phyloP scores from a whole-genome alignment of 2,329 filamentous ascomycete genomes.

The Clathrospora elynae region DNA sequence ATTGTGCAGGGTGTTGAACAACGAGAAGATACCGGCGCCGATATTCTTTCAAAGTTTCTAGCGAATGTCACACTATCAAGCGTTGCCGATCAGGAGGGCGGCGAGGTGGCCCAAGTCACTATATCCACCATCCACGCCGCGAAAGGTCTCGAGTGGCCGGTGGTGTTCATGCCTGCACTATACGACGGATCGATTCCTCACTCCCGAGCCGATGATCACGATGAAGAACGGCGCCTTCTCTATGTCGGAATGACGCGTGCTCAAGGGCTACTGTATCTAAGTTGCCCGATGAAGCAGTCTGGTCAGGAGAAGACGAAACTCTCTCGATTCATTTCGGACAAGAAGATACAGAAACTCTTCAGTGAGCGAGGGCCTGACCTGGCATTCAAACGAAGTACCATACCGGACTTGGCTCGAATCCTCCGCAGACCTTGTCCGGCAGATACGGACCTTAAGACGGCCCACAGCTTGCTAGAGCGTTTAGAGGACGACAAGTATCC shows the following conservation, averaged over 20 bases:
- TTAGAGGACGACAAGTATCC: conserved; percentile 46
- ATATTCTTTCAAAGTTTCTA: conserved; percentile 78
- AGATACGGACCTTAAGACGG: conserved; percentile 41
- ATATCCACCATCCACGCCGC: conserved; percentile 96
- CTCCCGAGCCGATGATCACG: conserved; percentile 78
- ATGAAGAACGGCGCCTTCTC: conserved; percentile 85
- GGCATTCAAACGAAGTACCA: conserved; percentile 65
- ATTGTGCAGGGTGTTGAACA: conserved; percentile 75
- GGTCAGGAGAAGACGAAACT: conserved; percentile 66
- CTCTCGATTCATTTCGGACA: conserved; percentile 71
- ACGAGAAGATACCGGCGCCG: conserved; percentile 58
- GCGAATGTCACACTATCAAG: conserved; percentile 82
- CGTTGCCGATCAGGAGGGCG: conserved; percentile 66
- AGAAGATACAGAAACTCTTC: conserved; percentile 58
- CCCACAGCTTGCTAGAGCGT: conserved; percentile 32
- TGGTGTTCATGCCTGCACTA: conserved; percentile 89
- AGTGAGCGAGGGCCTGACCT: conserved; percentile 66
- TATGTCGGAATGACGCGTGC: conserved; percentile 98
- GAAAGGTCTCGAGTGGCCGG: conserved; percentile 94
- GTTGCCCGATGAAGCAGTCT: conserved; percentile 72
- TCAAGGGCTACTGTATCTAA: conserved; percentile 83
- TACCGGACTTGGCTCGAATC: conserved; percentile 73
- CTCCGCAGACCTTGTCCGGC: conserved; percentile 67
- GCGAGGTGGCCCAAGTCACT: conserved; percentile 70
- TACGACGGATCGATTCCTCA: conserved; percentile 93